Conservation (phyloP, 2,329 filamentous ascomycete species). For the Thielaviopsis cerberus region DNA sequence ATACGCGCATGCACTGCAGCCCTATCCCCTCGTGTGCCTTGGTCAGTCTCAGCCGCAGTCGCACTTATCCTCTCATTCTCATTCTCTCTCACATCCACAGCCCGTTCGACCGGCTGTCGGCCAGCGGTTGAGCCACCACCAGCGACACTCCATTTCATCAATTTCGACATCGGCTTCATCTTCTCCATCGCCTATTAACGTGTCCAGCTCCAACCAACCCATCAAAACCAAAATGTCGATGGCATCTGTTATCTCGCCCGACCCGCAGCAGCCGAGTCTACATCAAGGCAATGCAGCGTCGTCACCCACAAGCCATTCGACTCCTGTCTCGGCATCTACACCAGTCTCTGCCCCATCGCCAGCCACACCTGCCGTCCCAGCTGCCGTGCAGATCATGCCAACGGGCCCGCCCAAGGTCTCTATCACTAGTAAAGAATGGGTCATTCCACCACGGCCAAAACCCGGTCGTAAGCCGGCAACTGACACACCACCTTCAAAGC, state of each 20-base stretch:
- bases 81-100: slow-evolving; percentile 16
- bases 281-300: slow-evolving; percentile 1
- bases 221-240: slow-evolving; percentile 24
- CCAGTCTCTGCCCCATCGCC: not conserved
- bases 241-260: slow-evolving; percentile 28
- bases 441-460: slow-evolving; percentile 67
- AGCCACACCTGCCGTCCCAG: not conserved
- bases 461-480: slow-evolving; percentile 87
- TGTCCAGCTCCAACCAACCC: slow-evolving; percentile 10
- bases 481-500: slow-evolving; percentile 79
- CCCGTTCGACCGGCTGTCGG: slow-evolving; percentile 15
- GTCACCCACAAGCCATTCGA: not conserved
- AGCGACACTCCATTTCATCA: not conserved
- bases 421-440: slow-evolving; percentile 70
- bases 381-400: not conserved
- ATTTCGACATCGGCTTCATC: slow-evolving; percentile 16
- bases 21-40: slow-evolving; percentile 1
- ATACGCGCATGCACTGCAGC: too few relatives aligned
- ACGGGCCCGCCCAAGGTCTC: slow-evolving; percentile 30
- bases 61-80: slow-evolving; percentile 14
- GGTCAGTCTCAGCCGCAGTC: not conserved
- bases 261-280: slow-evolving; percentile 15
- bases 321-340: not conserved
- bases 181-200: slow-evolving; percentile 21
- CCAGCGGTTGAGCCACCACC: slow-evolving; percentile 7